phyloP scores from a whole-genome alignment of 306 rosid species.

The Senna siamea region DNA sequence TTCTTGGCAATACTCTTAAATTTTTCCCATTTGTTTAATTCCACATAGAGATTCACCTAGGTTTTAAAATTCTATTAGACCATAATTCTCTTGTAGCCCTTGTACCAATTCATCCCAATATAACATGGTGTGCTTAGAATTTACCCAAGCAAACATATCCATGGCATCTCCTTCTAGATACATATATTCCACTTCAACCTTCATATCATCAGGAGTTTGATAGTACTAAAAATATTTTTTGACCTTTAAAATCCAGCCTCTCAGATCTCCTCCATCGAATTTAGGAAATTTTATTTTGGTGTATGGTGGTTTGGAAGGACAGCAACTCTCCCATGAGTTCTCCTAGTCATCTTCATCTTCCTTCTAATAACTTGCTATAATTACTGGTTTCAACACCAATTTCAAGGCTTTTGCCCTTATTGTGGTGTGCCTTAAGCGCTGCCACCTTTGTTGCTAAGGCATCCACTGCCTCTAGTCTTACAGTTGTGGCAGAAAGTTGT shows the following conservation, averaged over 20 bases:
- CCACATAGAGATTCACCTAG: no score
- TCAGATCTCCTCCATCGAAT: neutral
- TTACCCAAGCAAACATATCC: neutral
- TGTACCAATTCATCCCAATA: neutral
- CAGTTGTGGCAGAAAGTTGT: no score
- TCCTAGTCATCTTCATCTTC: no score
- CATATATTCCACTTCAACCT: neutral
- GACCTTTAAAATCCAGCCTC: neutral
- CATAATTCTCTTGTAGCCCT: neutral
- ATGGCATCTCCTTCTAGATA: no score
- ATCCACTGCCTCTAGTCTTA: no score
- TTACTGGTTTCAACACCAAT: no score
- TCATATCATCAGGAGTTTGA: neutral
- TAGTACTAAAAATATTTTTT: neutral
- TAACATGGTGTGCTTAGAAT: neutral
- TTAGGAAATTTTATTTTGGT: neutral
- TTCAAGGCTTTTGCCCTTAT: no score
- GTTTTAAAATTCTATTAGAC: neutral
- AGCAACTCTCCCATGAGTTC: no score
- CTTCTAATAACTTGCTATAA: no score
- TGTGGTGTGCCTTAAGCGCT: no score
- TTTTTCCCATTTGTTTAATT: rapidly evolving
- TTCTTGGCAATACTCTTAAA: neutral
- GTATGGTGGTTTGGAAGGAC: no score
- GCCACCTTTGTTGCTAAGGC: no score